Conservation (phyloP, 805 yeast species). For the Candida hungchunana region DNA sequence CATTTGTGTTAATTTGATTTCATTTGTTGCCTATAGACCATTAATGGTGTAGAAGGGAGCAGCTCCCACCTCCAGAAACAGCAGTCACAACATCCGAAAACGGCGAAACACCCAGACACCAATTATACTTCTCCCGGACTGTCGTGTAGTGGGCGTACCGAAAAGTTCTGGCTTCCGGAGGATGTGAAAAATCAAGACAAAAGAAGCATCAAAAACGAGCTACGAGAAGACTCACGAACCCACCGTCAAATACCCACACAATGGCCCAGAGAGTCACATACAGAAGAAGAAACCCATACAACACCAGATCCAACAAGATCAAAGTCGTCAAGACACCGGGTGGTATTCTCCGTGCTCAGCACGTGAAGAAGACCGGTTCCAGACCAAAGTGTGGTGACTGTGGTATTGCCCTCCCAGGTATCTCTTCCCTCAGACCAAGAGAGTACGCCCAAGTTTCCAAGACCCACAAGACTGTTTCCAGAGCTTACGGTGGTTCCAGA, state of each 20-base stretch:
- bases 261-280: conserved; percentile 99
- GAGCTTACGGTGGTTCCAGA: conserved; percentile 99
- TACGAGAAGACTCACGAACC: too few relatives aligned
- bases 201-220: too few relatives aligned
- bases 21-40: not conserved
- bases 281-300: conserved; percentile 99
- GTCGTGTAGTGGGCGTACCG: conserved; percentile 9
- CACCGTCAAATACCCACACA: conserved; percentile 29
- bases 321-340: conserved; percentile 99
- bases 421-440: conserved; percentile 97
- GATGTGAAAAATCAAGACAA: conserved; percentile 1
- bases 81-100: conserved; percentile 18
- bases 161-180: conserved; percentile 4
- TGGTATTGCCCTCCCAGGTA: conserved; percentile 76
- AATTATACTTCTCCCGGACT: not conserved
- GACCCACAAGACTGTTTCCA: conserved; percentile 97
- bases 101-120: conserved; percentile 13
- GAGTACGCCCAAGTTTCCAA: conserved; percentile 91
- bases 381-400: conserved; percentile 84
- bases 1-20: conserved; percentile 22
- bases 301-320: conserved; percentile 99
- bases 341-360: conserved; percentile 98
- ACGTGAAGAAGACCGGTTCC: conserved; percentile 83
- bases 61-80: conserved; percentile 3
- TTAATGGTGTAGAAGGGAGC: conserved; percentile 1